Percentiles rank a stretch among this genome's conserved stretches.
Evolutionary conservation across 306 rosid species (phyloP).

Genomic region (Rosa rugosa): DNA sequence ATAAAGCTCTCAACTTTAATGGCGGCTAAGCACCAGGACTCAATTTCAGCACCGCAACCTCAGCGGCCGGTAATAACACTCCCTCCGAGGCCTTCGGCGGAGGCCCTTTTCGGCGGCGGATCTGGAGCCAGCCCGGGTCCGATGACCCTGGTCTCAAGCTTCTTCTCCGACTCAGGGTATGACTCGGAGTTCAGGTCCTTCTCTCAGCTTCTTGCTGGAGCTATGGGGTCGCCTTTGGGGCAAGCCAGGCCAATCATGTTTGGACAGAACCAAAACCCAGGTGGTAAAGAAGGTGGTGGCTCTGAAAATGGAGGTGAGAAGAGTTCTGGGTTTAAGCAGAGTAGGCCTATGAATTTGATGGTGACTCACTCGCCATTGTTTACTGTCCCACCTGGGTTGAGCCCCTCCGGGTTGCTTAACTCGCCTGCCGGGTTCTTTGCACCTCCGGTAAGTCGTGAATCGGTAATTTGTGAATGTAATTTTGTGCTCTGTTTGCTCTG

Average conservation of each 20-base stretch:
- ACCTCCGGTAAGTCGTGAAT: conserved; percentile 59
- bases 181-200: conserved; percentile 71
- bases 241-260: conserved; percentile 22
- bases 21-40: conserved; percentile 57
- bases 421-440: conserved; percentile 82
- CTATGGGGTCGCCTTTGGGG: conserved; percentile 93
- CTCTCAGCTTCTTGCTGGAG: conserved; percentile 97
- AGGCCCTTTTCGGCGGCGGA: conserved; percentile 66
- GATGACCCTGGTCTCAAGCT: conserved; percentile 89
- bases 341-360: conserved; percentile 76
- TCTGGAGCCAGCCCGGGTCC: conserved; percentile 86
- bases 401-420: conserved; percentile 90
- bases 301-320: conserved; percentile 36
- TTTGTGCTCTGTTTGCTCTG: background rate
- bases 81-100: conserved; percentile 85
- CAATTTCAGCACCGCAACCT: conserved; percentile 29
- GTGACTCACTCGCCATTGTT: conserved; percentile 76
- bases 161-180: conserved; percentile 53
- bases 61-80: conserved; percentile 75
- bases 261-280: conserved; percentile 26
- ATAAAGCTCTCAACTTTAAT: conserved; percentile 24
- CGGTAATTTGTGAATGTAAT: background rate
- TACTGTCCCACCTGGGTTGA: conserved; percentile 76
- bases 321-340: conserved; percentile 69
- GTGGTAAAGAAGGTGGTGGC: conserved; percentile 34